These are phyloP conservation scores for Citropsis articulata DNA, from an alignment of 345 rosid species.

Conservation along the genomic window DNA sequence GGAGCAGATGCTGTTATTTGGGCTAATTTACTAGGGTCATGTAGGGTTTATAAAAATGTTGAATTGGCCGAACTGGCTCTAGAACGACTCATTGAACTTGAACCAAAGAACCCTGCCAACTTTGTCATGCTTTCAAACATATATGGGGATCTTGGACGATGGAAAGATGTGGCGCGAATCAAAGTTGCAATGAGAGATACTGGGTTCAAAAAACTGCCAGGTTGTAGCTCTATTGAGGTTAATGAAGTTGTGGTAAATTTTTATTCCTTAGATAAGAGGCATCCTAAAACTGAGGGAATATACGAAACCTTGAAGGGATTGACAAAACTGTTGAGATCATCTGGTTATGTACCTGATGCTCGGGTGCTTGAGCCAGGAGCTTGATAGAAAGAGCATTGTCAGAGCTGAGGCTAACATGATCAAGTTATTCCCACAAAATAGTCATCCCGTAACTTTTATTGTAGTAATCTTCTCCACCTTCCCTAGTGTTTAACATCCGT, in stretches of 20 bases:
- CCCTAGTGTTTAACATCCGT: not conserved
- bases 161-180: constrained; percentile 66
- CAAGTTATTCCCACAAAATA: not conserved
- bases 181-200: constrained; percentile 85
- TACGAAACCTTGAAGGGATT: constrained; percentile 49
- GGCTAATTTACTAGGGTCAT: constrained; percentile 77
- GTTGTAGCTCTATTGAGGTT: constrained; percentile 75
- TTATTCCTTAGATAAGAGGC: constrained; percentile 71
- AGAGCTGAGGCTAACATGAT: not conserved
- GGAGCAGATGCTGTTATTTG: constrained; percentile 82
- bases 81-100: constrained; percentile 52
- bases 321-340: constrained; percentile 35
- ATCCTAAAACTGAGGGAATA: constrained; percentile 47
- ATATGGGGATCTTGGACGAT: constrained; percentile 65
- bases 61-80: constrained; percentile 70
- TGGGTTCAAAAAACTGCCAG: constrained; percentile 67
- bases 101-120: constrained; percentile 72
- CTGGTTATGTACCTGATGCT: constrained; percentile 25
- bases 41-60: constrained; percentile 67
- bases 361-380: constrained; percentile 17
- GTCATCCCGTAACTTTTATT: not conserved
- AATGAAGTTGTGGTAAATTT: constrained; percentile 60
- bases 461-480: not conserved
- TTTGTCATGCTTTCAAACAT: constrained; percentile 74
- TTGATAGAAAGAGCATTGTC: constrained; percentile 4